Conservation (phyloP, 352 stramenopile species). For the Pythium vanterpoolii region DNA sequence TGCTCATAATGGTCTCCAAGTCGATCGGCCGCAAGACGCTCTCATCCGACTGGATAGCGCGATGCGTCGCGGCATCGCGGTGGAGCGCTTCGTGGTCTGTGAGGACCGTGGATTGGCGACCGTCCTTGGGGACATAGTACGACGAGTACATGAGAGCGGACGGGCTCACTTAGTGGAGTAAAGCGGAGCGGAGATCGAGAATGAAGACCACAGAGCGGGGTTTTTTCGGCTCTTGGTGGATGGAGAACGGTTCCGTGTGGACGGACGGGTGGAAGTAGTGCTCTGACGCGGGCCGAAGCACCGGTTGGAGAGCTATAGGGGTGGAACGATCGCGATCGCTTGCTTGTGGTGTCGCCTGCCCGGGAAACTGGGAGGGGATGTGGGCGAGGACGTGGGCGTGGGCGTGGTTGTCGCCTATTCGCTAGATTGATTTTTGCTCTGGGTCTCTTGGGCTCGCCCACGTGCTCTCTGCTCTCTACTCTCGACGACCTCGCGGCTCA, state of each 20-base stretch:
- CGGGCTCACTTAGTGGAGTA: not conserved
- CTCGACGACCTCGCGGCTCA: not conserved
- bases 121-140: conserved; percentile 77
- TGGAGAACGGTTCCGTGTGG: conserved; percentile 3
- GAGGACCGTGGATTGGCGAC: conserved; percentile 63
- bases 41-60: conserved; percentile 78
- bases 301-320: not conserved
- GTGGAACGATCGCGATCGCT: not conserved
- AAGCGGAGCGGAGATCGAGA: conserved; percentile 4
- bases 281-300: not conserved
- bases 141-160: conserved; percentile 77
- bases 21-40: conserved; percentile 74
- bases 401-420: conserved; percentile 16
- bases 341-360: conserved; percentile 1
- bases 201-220: conserved; percentile 1
- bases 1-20: conserved; percentile 86
- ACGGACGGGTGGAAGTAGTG: not conserved
- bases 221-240: not conserved
- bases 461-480: conserved; percentile 16
- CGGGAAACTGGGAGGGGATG: conserved; percentile 10
- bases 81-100: conserved; percentile 84
- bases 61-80: conserved; percentile 75
- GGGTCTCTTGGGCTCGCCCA: not conserved
- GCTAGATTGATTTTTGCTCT: not conserved
- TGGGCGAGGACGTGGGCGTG: too few relatives aligned